These are phyloP conservation scores for Candida nemodendra DNA, from an alignment of 805 yeast species.

Conservation along the genomic window DNA sequence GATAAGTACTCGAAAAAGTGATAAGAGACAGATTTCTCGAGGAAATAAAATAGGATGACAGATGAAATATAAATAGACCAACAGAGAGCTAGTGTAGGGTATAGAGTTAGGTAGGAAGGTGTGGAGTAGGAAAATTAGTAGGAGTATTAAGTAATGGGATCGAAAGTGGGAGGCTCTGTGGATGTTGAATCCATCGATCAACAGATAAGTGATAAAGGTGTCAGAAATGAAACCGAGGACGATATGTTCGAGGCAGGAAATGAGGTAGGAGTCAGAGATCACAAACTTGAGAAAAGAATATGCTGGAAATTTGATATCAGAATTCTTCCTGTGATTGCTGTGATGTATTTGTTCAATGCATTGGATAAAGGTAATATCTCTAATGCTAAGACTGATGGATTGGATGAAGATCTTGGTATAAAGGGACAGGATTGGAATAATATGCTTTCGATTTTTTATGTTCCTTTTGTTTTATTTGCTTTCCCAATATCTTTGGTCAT, in stretches of 20 bases:
- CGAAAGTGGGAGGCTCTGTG: constrained; percentile 6
- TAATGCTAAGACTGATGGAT: constrained; percentile 48
- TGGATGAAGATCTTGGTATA: constrained; percentile 41
- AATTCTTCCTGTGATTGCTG: constrained; percentile 44
- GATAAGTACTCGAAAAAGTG: constrained; percentile 2
- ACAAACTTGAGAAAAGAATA: constrained; percentile 30
- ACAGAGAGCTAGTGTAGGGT: too few relatives aligned
- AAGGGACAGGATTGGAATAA: constrained; percentile 43
- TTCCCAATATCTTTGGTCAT: constrained; percentile 43
- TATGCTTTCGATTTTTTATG: constrained; percentile 44
- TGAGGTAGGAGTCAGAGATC: constrained; percentile 15
- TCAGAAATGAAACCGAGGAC: constrained; percentile 1
- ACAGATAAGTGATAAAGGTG: constrained; percentile 4
- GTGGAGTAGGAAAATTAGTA: too few relatives aligned
- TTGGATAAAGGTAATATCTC: constrained; percentile 50
- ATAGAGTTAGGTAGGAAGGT: too few relatives aligned
- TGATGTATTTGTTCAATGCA: constrained; percentile 48
- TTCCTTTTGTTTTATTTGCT: constrained; percentile 46
- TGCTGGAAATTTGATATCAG: constrained; percentile 42
- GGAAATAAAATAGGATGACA: background rate
- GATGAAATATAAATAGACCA: too few relatives aligned
- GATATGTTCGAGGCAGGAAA: constrained; percentile 1
- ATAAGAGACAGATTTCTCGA: background rate
- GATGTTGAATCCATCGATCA: constrained; percentile 12
- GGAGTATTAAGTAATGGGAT: too few relatives aligned